These are phyloP conservation scores for Aspergillus nidulans DNA, from an alignment of 495 filamentous ascomycete species.

Conservation along the genomic window DNA sequence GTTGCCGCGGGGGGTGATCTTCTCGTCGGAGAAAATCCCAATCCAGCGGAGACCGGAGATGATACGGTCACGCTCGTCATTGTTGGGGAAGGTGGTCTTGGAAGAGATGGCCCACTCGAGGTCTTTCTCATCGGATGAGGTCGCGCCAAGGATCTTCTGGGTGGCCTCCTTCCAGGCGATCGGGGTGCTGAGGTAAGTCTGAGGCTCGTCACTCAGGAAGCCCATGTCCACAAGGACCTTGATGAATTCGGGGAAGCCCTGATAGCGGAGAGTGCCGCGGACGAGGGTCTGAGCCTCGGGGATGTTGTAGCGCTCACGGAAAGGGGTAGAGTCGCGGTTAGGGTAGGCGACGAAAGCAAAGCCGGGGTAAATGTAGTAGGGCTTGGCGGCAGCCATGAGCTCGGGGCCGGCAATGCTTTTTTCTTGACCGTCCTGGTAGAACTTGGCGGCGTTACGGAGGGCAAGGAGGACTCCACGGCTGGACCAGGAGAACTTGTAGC, in stretches of 20 bases:
- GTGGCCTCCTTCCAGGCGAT: conserved; percentile 79
- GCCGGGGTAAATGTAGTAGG: conserved; percentile 85
- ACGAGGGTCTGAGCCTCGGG: conserved; percentile 62
- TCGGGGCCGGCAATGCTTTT: conserved; percentile 57
- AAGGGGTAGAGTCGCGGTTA: conserved; percentile 84
- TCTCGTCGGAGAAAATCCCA: conserved; percentile 76
- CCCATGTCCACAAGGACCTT: conserved; percentile 80
- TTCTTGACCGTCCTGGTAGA: conserved; percentile 73
- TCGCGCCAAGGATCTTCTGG: conserved; percentile 63
- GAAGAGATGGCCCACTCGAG: conserved; percentile 67
- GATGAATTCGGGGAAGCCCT: conserved; percentile 85
- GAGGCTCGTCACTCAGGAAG: conserved; percentile 68
- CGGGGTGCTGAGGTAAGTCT: conserved; percentile 55
- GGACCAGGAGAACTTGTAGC: conserved; percentile 93
- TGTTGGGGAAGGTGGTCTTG: conserved; percentile 66
- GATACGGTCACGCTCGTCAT: conserved; percentile 72
- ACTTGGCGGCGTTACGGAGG: conserved; percentile 77
- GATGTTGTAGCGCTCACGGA: conserved; percentile 82
- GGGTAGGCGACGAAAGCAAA: conserved; percentile 91
- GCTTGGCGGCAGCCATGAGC: conserved; percentile 83
- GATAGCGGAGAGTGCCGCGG: conserved; percentile 75
- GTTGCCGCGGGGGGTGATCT: conserved; percentile 70
- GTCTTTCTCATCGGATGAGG: conserved; percentile 58
- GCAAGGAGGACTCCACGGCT: conserved; percentile 85
- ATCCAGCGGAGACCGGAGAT: conserved; percentile 78